These are phyloP conservation scores for Hylodesmum podocarpum DNA, from an alignment of 306 rosid genomes.

Conservation along the genomic window DNA sequence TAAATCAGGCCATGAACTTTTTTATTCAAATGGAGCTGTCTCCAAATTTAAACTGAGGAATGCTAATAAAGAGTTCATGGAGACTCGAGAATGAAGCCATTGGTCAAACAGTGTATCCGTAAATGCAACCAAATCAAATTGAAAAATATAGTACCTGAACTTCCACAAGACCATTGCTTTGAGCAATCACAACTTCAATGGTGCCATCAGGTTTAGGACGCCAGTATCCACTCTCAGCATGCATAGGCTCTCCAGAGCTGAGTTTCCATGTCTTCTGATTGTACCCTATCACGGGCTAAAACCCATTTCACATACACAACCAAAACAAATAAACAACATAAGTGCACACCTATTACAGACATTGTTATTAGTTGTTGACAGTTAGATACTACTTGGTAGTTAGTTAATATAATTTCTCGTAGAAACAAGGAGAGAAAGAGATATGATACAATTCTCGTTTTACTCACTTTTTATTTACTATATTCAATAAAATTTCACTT, in stretches of 20 bases:
- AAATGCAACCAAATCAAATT: neutral
- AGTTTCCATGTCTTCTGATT: conserved; percentile 85
- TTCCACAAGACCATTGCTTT: conserved; percentile 89
- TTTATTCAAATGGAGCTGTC: neutral
- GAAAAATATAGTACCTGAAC: conserved; percentile 57
- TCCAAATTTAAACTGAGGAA: conserved; percentile 2
- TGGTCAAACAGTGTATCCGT: neutral
- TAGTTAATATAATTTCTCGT: too few species aligned
- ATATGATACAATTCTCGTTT: too few species aligned
- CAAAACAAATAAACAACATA: conserved; percentile 5
- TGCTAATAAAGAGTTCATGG: neutral
- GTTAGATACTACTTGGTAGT: too few species aligned
- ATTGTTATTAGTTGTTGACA: too few species aligned
- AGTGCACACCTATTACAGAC: neutral
- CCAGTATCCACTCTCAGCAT: conserved; percentile 88
- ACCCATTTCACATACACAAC: conserved; percentile 32
- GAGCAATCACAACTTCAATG: conserved; percentile 78
- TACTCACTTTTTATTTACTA: too few species aligned
- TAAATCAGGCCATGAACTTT: neutral
- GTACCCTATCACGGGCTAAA: conserved; percentile 72
- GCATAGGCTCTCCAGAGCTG: conserved; percentile 79
- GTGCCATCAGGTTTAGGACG: conserved; percentile 76
- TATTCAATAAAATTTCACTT: too few species aligned
- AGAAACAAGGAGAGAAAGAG: too few species aligned
- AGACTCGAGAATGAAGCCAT: neutral